Evolutionary conservation across 345 rosid genomes (phyloP).

Genomic region (Anastatica hierochuntica): DNA sequence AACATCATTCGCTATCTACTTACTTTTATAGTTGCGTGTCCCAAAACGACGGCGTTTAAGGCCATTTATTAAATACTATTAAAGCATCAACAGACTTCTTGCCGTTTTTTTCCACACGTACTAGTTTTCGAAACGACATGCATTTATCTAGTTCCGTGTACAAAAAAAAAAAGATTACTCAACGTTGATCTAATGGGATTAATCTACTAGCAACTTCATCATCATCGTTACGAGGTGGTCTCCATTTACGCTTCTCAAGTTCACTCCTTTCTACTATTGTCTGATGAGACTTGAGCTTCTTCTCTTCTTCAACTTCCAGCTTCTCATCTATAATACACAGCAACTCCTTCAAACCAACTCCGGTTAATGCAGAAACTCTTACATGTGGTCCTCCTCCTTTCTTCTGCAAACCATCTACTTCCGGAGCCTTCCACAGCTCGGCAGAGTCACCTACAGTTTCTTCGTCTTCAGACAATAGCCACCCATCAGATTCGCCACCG

Average conservation of each 20-base stretch:
- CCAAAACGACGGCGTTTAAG: slow-evolving; percentile 2
- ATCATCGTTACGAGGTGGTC: slow-evolving; percentile 48
- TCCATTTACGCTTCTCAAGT: slow-evolving; percentile 47
- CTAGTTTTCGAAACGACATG: no score
- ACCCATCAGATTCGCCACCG: slow-evolving; percentile 27
- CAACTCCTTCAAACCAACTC: slow-evolving; percentile 72
- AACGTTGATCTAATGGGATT: slow-evolving; percentile 23
- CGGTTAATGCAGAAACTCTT: slow-evolving; percentile 57
- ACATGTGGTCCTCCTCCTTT: slow-evolving; percentile 47
- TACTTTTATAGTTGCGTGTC: not conserved
- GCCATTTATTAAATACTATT: not conserved
- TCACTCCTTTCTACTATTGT: slow-evolving; percentile 31
- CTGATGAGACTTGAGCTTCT: slow-evolving; percentile 27
- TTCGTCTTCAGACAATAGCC: slow-evolving; percentile 41
- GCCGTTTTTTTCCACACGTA: not conserved
- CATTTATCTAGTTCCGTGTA: not conserved
- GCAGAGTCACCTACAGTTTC: slow-evolving; percentile 13
- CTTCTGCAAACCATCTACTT: slow-evolving; percentile 15
- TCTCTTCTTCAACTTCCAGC: slow-evolving; percentile 36
- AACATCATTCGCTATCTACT: slow-evolving; percentile 7
- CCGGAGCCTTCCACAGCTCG: slow-evolving; percentile 27
- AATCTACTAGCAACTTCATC: no score
- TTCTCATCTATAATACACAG: slow-evolving; percentile 48
- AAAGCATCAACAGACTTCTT: not conserved
- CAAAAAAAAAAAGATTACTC: not conserved